Evolutionary conservation across 2,329 filamentous ascomycete genomes (phyloP), one percentile per base, ranked within the genome.

Genomic region (Trichoderma oligosporum): DNA sequence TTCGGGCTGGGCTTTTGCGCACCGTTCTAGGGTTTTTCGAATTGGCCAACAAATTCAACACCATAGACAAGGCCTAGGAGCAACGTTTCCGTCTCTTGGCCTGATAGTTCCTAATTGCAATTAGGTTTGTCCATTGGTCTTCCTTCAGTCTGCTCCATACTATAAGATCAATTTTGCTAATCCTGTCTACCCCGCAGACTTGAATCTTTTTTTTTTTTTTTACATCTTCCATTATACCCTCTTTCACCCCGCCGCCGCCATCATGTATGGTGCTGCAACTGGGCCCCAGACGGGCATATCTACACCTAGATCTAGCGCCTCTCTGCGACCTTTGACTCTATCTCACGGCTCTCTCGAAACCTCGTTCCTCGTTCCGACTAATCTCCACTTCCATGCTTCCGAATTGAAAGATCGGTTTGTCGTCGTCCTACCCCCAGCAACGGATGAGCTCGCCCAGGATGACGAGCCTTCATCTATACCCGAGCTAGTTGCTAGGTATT

Each of bases 391-490:
- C 80, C 92, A 94, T 74, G 94, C 94, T 67, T 88, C 91, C 60
- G 90, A 96, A 78, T 82, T 97, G 70, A 95, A 93, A 80, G 92
- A 97, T 67, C 83, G 86, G 64, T 99, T 99, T 77, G 83, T 85
- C 63, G 82, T 89, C 46, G 91, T 86, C 63, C 82, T 99, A 65
- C 95, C 95, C 54, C 81, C 86, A 67, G 89, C 94, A 58, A 99
- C 95, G 71, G 94, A 99, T 72, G 94, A 99, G 79, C 84, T 97
- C 63, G 95, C 94, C 61, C 91, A 93, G 71, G 95, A 99, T 79
- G 94, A 99, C 67, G 95, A 99, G 79, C 94, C 94, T n/a, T 97
- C 94, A 35, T 99, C 95, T 22, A 85, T 92, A 45, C 79, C 90
- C 42, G 94, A 99, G 78, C 82, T 99, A 60, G 91, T 99, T 29